These are phyloP conservation scores for Cordyceps tenuipes DNA, from an alignment of 2,329 filamentous ascomycete genomes.

Conservation along the genomic window DNA sequence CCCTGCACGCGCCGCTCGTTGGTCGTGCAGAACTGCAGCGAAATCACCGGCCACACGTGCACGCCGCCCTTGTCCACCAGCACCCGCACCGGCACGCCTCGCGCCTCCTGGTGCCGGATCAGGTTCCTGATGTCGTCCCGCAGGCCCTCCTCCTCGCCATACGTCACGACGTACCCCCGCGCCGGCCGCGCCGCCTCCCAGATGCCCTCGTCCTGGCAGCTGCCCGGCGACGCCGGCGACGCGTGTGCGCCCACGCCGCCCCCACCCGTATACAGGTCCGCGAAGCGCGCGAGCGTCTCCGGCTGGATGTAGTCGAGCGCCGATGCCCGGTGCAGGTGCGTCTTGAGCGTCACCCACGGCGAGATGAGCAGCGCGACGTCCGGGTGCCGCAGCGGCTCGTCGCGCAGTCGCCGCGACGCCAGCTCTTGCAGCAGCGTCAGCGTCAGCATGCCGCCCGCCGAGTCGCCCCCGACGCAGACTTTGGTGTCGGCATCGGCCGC, in stretches of 20 bases:
- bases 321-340: conserved; percentile 58
- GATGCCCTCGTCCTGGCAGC: conserved; percentile 54
- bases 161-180: conserved; percentile 61
- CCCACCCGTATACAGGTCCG: conserved; percentile 54
- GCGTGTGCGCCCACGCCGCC: conserved; percentile 30
- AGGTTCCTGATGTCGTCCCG: conserved; percentile 59
- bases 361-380: conserved; percentile 64
- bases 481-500: conserved; percentile 48
- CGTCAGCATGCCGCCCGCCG: conserved; percentile 66
- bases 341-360: conserved; percentile 71
- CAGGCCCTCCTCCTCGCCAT: conserved; percentile 71
- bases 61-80: conserved; percentile 58
- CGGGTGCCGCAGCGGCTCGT: conserved; percentile 22
- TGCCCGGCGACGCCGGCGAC: conserved; percentile 53
- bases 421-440: conserved; percentile 65
- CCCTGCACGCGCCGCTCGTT: conserved; percentile 44
- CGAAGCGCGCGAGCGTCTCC: conserved; percentile 59
- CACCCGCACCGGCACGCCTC: conserved; percentile 45
- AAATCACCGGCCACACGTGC: conserved; percentile 76
- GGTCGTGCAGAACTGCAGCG: conserved; percentile 44
- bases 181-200: conserved; percentile 61
- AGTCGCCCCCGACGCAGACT: conserved; percentile 69
- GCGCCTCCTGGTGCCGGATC: conserved; percentile 44
- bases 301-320: conserved; percentile 67
- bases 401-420: conserved; percentile 27